Conservation (phyloP, 108 stramenopile genomes). For the Aurantiochytrium sp. region DNA sequence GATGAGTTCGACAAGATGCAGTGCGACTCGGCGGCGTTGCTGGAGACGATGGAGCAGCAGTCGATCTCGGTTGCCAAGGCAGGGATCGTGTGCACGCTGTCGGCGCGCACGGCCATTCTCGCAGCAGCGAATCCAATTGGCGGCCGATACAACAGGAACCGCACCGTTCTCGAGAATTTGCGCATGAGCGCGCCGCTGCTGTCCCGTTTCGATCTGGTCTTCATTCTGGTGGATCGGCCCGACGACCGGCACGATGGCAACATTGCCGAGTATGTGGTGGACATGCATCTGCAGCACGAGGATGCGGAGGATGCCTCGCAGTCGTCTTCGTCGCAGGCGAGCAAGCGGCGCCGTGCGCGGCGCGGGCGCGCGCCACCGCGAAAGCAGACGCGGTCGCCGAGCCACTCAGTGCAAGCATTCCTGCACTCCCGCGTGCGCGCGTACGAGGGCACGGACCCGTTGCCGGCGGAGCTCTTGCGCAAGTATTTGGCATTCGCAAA, state of each 20-base stretch:
- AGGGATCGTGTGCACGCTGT: slow-evolving; percentile 82
- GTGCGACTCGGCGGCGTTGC: slow-evolving; percentile 65
- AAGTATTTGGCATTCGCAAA: slow-evolving; percentile 94
- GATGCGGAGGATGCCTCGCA: neutral
- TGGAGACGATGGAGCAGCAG: slow-evolving; percentile 99
- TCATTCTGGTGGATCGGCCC: slow-evolving; percentile 84
- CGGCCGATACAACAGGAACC: slow-evolving; percentile 85
- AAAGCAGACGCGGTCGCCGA: neutral
- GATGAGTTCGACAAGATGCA: slow-evolving; percentile 98
- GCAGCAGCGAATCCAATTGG: slow-evolving; percentile 96
- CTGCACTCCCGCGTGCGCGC: neutral
- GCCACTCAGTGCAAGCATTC: neutral
- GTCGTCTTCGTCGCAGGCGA: neutral
- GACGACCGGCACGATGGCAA: slow-evolving; percentile 79
- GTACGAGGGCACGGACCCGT: slow-evolving; percentile 38
- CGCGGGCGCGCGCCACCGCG: neutral
- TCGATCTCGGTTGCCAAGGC: slow-evolving; percentile 93
- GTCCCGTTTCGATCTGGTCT: slow-evolving; percentile 93
- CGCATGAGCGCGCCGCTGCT: slow-evolving; percentile 87
- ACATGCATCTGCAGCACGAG: slow-evolving; percentile 56
- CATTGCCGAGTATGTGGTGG: slow-evolving; percentile 86
- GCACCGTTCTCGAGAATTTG: slow-evolving; percentile 86
- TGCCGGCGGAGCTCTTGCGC: slow-evolving; percentile 63
- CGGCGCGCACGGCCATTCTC: slow-evolving; percentile 82
- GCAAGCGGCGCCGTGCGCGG: neutral